phyloP scores from a whole-genome alignment of 1,284 basidiomycete genomes.

The Ceratorhiza oryzae-sativae region DNA sequence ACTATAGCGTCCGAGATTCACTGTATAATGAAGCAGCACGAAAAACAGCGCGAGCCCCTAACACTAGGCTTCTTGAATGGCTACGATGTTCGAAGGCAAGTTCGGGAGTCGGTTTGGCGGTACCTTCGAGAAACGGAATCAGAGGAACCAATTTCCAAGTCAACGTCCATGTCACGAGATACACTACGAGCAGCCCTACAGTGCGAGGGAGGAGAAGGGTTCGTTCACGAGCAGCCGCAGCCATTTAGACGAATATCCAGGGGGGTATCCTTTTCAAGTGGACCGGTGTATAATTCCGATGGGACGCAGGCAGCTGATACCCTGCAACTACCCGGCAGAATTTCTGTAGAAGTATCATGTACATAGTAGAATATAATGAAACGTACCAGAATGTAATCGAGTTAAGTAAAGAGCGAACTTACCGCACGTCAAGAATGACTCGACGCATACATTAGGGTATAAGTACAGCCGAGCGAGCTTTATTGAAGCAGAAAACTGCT shows the following conservation, averaged over 20 bases:
- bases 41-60: background rate
- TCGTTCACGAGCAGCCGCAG: background rate
- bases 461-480: no score
- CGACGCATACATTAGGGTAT: no score
- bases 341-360: no score
- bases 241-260: background rate
- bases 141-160: conserved; percentile 1
- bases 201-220: conserved; percentile 17
- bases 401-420: no score
- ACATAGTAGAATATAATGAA: no score
- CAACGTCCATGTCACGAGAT: background rate
- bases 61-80: background rate
- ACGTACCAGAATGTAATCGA: no score
- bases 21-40: background rate
- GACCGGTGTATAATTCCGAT: background rate
- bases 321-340: background rate
- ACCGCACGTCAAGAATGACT: no score
- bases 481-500: no score
- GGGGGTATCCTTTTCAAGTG: background rate
- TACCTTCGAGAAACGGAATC: conserved; percentile 13
- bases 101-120: background rate
- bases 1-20: conserved; percentile 12
- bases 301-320: background rate
- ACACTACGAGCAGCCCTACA: background rate
- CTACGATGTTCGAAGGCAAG: conserved; percentile 18